phyloP scores from a whole-genome alignment of 805 yeast genomes.

The Suhomyces xylopsoci region DNA sequence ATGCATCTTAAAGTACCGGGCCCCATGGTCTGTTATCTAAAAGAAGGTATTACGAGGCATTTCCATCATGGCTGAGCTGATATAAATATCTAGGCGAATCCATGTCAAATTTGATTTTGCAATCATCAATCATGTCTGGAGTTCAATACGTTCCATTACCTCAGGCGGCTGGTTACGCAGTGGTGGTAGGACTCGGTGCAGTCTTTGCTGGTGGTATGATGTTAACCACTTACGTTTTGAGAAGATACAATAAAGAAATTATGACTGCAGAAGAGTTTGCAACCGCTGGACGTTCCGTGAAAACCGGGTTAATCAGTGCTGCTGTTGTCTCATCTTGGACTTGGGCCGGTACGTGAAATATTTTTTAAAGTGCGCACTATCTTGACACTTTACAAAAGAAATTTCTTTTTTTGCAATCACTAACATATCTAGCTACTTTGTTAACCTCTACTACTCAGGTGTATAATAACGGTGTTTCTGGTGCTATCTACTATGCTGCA shows the following conservation, averaged over 20 bases:
- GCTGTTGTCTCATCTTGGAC: constrained; percentile 96
- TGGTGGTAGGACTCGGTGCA: constrained; percentile 84
- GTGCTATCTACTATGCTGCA: constrained; percentile 81
- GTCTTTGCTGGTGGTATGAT: constrained; percentile 80
- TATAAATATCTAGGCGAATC: background rate
- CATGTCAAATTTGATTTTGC: background rate
- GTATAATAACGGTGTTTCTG: constrained; percentile 70
- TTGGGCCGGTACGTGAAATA: constrained; percentile 37
- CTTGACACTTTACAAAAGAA: background rate
- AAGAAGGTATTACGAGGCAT: background rate
- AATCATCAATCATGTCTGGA: constrained; percentile 13
- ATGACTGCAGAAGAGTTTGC: constrained; percentile 92
- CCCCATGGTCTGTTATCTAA: background rate
- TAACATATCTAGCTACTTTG: constrained; percentile 46
- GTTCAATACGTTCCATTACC: constrained; percentile 41
- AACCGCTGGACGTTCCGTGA: constrained; percentile 88
- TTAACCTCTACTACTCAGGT: constrained; percentile 76
- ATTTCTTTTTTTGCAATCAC: constrained; percentile 11
- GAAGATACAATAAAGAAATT: constrained; percentile 78
- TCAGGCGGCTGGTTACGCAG: constrained; percentile 84
- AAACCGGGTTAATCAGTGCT: constrained; percentile 78
- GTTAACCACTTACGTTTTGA: constrained; percentile 62
- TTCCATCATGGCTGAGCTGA: background rate
- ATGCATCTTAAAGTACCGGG: background rate
- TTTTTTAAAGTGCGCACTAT: background rate